Percentiles rank a stretch among this genome's conserved stretches.
These are phyloP conservation scores for Colletotrichum coccodes DNA, from an alignment of 2,329 filamentous ascomycete genomes.

Conservation along the genomic window DNA sequence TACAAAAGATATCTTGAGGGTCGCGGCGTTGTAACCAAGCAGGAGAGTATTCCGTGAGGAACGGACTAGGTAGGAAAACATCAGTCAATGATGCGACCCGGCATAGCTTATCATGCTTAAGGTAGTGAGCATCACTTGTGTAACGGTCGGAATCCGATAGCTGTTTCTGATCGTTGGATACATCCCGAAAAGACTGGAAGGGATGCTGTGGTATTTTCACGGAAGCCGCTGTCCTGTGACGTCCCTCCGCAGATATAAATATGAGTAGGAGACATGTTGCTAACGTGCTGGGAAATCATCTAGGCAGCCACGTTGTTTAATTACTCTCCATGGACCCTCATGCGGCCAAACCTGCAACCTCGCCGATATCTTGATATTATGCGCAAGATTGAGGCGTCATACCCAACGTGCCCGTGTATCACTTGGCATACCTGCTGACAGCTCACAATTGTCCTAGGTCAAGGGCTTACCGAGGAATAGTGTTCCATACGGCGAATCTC, in stretches of 20 bases:
- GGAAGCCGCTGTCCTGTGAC: background rate
- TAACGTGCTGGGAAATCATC: background rate
- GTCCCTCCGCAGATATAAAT: no score
- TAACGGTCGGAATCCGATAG: no score
- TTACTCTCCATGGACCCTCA: background rate
- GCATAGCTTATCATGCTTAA: no score
- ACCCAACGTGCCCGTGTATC: no score
- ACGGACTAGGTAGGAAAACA: no score
- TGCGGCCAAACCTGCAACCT: background rate
- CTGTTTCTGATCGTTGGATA: no score
- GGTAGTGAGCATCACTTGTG: no score
- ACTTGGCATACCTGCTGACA: background rate
- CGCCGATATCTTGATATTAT: background rate
- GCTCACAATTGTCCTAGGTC: background rate
- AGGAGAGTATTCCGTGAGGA: no score
- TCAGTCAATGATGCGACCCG: no score
- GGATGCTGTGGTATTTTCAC: no score
- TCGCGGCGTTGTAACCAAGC: background rate
- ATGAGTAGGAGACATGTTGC: background rate
- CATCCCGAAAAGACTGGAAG: no score
- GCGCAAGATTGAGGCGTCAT: background rate
- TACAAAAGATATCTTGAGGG: background rate
- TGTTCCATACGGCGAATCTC: background rate
- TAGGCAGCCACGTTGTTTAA: background rate
- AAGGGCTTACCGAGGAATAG: background rate